Percentiles rank a stretch among this genome's conserved stretches.
phyloP scores from a whole-genome alignment of 73 alveolate genomes.

The Tetrahymena thermophila region DNA sequence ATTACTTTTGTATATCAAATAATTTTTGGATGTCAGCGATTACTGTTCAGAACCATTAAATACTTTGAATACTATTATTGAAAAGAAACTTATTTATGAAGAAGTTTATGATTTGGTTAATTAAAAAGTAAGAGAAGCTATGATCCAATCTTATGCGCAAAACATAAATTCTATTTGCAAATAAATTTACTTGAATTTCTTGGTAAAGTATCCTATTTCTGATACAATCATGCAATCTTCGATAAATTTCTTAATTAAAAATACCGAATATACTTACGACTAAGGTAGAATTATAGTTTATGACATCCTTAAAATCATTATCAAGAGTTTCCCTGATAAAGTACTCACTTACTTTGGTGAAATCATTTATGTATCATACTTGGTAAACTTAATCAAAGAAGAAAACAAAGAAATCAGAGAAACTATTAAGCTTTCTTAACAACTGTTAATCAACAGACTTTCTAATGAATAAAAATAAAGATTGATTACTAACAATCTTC shows the following conservation, averaged over 20 bases:
- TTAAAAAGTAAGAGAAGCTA: neutral
- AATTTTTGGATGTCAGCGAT: neutral
- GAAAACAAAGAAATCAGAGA: neutral
- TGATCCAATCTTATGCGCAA: neutral
- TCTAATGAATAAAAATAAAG: neutral
- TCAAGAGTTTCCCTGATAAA: neutral
- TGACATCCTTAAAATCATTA: neutral
- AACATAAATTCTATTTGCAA: neutral
- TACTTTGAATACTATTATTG: neutral
- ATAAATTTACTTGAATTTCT: neutral
- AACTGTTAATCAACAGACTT: neutral
- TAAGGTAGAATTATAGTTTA: neutral
- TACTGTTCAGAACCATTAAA: neutral
- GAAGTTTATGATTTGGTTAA: neutral
- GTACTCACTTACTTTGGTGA: neutral
- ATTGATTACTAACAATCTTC: neutral
- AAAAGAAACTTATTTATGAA: neutral
- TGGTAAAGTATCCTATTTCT: neutral
- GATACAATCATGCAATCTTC: neutral
- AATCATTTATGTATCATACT: neutral
- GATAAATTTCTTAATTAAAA: neutral
- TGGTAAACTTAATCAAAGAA: neutral
- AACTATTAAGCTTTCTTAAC: neutral
- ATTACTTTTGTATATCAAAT: neutral
- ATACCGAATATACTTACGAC: neutral